Conservation (phyloP, 805 yeast species). For the Millerozyma acaciae region DNA sequence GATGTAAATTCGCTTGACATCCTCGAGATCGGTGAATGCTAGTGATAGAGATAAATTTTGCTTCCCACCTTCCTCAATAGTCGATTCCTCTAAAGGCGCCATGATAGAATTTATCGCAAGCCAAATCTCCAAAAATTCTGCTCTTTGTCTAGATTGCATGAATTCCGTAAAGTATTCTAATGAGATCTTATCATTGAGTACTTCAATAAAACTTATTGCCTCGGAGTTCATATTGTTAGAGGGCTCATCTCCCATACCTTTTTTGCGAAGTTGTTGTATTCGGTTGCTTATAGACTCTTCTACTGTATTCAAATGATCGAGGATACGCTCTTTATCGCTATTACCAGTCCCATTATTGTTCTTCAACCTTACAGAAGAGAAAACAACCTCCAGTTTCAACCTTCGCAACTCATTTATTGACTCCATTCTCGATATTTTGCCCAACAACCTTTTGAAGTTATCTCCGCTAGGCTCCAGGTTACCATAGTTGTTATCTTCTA, state of each 20-base stretch:
- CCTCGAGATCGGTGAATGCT: conserved; percentile 48
- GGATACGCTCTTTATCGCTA: neutral
- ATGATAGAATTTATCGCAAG: conserved; percentile 60
- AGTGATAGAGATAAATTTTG: conserved; percentile 32
- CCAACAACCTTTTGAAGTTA: conserved; percentile 14
- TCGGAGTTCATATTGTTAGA: neutral
- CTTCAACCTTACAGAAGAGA: conserved; percentile 32
- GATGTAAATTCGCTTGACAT: conserved; percentile 47
- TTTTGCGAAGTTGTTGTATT: conserved; percentile 1
- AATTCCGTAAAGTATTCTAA: conserved; percentile 24
- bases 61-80: conserved; percentile 23
- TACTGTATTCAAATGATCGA: conserved; percentile 11
- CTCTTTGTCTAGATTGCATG: conserved; percentile 12
- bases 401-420: conserved; percentile 45
- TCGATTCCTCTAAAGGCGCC: conserved; percentile 63
- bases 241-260: too few species aligned
- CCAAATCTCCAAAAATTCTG: conserved; percentile 56
- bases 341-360: neutral
- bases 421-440: conserved; percentile 7
- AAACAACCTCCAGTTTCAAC: conserved; percentile 41
- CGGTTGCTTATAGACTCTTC: conserved; percentile 8
- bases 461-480: too few species aligned
- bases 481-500: conserved; percentile 8
- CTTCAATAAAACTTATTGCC: conserved; percentile 21
- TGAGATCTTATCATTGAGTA: conserved; percentile 46